Percentiles rank a stretch among this genome's conserved stretches.
Evolutionary conservation across 441 rosid genomes (phyloP).

Genomic region (Lepidium campestre): DNA sequence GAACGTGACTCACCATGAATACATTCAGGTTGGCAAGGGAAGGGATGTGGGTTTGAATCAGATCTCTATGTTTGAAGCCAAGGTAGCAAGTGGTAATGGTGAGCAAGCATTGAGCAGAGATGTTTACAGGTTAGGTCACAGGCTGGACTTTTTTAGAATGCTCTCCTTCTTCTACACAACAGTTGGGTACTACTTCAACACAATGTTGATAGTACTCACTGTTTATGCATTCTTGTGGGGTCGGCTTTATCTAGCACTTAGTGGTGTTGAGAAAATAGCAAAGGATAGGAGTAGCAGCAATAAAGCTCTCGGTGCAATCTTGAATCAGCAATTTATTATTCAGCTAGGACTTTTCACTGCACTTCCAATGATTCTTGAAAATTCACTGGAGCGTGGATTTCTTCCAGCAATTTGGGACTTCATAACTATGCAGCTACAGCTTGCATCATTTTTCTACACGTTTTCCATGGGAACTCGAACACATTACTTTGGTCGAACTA

Average conservation of each 20-base stretch:
- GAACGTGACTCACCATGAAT: conserved; percentile 91
- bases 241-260: conserved; percentile 79
- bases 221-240: conserved; percentile 84
- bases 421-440: conserved; percentile 59
- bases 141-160: conserved; percentile 88
- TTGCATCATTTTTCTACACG: conserved; percentile 56
- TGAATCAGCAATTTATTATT: conserved; percentile 59
- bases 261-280: conserved; percentile 69
- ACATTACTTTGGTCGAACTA: conserved; percentile 62
- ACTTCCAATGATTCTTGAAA: conserved; percentile 63
- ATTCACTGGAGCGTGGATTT: conserved; percentile 60
- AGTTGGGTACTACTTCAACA: conserved; percentile 65
- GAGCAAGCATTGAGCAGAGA: conserved; percentile 93
- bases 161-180: conserved; percentile 72
- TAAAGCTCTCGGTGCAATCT: conserved; percentile 45
- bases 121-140: conserved; percentile 81
- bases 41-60: conserved; percentile 94
- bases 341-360: conserved; percentile 69
- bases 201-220: conserved; percentile 66
- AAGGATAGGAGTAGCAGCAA: conserved; percentile 38
- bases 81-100: conserved; percentile 87
- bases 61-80: conserved; percentile 85
- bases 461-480: conserved; percentile 64
- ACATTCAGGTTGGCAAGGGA: conserved; percentile 90
- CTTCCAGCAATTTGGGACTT: conserved; percentile 63